These are phyloP conservation scores for Cystobasidium pallidum DNA, from an alignment of 1,284 basidiomycete species.

Conservation along the genomic window DNA sequence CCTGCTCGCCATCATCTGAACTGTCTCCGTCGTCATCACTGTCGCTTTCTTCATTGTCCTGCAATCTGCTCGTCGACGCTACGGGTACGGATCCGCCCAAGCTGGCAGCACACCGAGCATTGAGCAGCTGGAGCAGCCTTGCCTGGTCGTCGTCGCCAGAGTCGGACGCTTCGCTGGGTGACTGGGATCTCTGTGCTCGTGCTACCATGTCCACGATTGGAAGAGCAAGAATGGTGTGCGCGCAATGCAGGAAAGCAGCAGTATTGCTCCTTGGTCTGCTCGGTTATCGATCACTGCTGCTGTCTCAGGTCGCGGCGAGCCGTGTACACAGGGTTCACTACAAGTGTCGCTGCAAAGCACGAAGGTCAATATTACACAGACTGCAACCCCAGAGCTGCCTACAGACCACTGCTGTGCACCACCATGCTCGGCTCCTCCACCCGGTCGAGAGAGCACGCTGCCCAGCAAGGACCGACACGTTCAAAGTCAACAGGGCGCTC, in stretches of 20 bases:
- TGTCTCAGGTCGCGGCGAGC: no score
- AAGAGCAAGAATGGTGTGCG: no score
- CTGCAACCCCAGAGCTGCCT: no score
- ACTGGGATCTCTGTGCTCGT: neutral
- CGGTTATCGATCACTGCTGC: no score
- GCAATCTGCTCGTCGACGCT: neutral
- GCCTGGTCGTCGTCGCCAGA: slow-evolving; percentile 17
- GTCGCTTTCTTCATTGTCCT: slow-evolving; percentile 10
- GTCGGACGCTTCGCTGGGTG: slow-evolving; percentile 9
- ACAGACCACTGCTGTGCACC: no score
- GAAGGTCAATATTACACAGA: no score
- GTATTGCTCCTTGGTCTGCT: no score
- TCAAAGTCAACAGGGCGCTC: slow-evolving; percentile 12
- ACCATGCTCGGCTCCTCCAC: neutral
- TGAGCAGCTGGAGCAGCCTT: slow-evolving; percentile 21
- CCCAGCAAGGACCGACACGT: slow-evolving; percentile 7
- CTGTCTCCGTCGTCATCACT: slow-evolving; percentile 1
- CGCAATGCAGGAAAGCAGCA: no score
- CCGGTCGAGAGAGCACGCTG: neutral
- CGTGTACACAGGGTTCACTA: no score
- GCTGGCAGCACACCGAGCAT: slow-evolving; percentile 23
- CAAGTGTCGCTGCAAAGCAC: neutral
- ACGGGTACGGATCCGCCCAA: slow-evolving; percentile 1
- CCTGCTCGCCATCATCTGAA: neutral
- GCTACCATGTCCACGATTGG: no score